A percentile compares a stretch with the other conserved stretches of the same genome.
phyloP scores from a whole-genome alignment of 352 stramenopile species.

The Phytophthora podocarpi region DNA sequence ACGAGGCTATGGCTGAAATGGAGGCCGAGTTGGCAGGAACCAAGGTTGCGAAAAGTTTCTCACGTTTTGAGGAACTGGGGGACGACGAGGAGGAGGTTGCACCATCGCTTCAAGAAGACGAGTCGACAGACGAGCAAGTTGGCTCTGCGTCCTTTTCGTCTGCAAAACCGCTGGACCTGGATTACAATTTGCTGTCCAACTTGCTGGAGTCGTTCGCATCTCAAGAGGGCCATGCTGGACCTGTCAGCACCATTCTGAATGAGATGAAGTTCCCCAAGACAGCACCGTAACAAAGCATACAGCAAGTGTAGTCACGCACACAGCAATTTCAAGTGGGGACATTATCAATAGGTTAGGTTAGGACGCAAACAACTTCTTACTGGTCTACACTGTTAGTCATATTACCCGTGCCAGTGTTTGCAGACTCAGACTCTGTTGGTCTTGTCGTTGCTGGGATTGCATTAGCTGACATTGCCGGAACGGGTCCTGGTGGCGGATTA shows the following conservation, averaged over 20 bases:
- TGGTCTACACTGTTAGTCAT: conserved; percentile 25
- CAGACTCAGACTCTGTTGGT: neutral
- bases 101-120: conserved; percentile 1
- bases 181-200: conserved; percentile 86
- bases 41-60: conserved; percentile 66
- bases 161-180: conserved; percentile 66
- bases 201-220: conserved; percentile 83
- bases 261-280: conserved; percentile 51
- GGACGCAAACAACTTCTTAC: conserved; percentile 20
- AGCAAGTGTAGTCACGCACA: neutral
- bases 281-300: conserved; percentile 2
- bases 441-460: neutral
- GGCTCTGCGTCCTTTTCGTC: conserved; percentile 30
- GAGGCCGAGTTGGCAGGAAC: conserved; percentile 64
- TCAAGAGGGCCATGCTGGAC: conserved; percentile 72
- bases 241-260: conserved; percentile 77
- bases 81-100: conserved; percentile 6
- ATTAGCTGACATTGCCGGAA: neutral
- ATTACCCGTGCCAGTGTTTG: conserved; percentile 13
- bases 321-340: conserved; percentile 3
- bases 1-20: conserved; percentile 77
- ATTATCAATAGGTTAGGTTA: conserved; percentile 35
- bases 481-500: neutral
- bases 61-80: conserved; percentile 33
- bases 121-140: conserved; percentile 8